Evolutionary conservation across 2,329 filamentous ascomycete genomes (phyloP), one percentile per base, ranked within the genome.

Genomic region (Sarocladiaceae sp.): DNA sequence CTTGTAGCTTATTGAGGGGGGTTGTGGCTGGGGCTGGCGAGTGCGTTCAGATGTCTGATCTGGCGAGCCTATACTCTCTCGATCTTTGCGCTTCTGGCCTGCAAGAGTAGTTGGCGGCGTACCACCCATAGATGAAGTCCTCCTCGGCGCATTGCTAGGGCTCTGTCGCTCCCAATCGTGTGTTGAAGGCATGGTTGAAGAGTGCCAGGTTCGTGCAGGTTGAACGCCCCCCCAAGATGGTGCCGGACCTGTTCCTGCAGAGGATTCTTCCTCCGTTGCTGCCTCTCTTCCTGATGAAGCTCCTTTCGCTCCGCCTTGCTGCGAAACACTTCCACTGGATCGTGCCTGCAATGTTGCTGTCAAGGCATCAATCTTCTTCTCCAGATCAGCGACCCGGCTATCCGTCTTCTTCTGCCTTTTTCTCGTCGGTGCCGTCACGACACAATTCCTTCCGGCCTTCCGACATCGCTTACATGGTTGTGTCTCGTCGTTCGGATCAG

Each of bases 361-460:
- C 64, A 96, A 67, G 8, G 87, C 88, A 72, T 96, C 90, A 57
- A 96, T 93, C 73, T 95, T 95, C 75, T 87, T 90, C 74, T 96
- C 91, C 50, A 97, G 76, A 73, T 96, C 91, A 8, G 90, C 87
- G 12, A 97, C 91, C 50, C 90, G 80, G 58, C 84, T 93, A 66
- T 96, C 92, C 51, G 89, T 91, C 76, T 96, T 96, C 75, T 93
- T 96, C 73, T 93, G 89, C 40, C 91, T 79, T 71, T 95, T 96
- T 36, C 90, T 67, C 26, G 76, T 82, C 13, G 80, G 89, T 56
- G 84, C 82, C 1, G 90, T 95, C 56, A 92, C 85, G 36, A 92
- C 72, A 64, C 91, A 96, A 56, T 77, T 76, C 33, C 90, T 77
- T n/a, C 84, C 82, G 2, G 90, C 88, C 70, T 95, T 96, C 49